phyloP scores from a whole-genome alignment of 805 yeast genomes.

The Metschnikowia continentalis region DNA sequence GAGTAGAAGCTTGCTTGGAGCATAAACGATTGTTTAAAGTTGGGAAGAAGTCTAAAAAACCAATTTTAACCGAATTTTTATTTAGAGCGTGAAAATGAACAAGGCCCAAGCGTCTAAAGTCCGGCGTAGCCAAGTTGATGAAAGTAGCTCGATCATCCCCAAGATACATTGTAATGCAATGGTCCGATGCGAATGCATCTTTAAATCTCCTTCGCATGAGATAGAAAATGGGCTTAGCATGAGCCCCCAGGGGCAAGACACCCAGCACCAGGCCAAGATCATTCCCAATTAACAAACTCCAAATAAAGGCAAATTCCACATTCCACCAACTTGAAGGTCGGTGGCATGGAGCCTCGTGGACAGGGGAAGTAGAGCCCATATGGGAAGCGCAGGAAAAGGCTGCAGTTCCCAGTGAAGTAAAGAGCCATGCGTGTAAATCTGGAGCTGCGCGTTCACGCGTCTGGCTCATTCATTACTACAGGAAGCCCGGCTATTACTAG shows the following conservation, averaged over 20 bases:
- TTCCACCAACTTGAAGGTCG: no score
- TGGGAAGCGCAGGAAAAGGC: background rate
- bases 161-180: background rate
- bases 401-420: background rate
- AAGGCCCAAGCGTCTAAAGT: background rate
- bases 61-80: no score
- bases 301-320: no score
- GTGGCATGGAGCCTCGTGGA: no score
- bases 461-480: background rate
- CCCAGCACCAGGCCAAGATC: no score
- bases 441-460: constrained; percentile 5
- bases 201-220: background rate
- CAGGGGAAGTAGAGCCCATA: background rate
- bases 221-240: background rate
- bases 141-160: background rate
- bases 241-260: background rate
- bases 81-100: background rate
- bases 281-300: no score
- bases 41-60: no score
- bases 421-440: constrained; percentile 1
- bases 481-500: background rate
- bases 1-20: no score
- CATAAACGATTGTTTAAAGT: no score
- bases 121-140: background rate
- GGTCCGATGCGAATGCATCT: constrained; percentile 1